Evolutionary conservation across 768 basidiomycete genomes (phyloP).

Genomic region (Macrolepiota albuminosa): DNA sequence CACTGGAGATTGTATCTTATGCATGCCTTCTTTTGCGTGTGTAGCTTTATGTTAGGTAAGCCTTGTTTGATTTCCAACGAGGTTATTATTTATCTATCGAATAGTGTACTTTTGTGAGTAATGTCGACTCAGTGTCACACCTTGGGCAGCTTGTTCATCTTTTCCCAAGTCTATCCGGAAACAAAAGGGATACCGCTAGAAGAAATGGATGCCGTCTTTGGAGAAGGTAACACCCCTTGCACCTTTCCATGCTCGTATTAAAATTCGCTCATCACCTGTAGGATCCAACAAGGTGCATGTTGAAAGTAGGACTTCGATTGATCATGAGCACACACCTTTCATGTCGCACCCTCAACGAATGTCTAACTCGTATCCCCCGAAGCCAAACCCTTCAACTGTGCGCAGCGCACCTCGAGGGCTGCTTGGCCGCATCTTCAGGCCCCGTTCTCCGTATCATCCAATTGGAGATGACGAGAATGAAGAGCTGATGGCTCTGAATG

Average conservation of each 20-base stretch:
- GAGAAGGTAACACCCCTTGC: constrained; percentile 58
- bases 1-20: constrained; percentile 92
- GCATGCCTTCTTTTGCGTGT: constrained; percentile 91
- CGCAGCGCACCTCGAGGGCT: constrained; percentile 7
- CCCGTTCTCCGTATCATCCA: constrained; percentile 8
- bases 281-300: not conserved
- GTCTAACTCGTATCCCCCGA: constrained; percentile 11
- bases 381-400: not conserved
- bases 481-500: constrained; percentile 12
- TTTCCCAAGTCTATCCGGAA: constrained; percentile 68
- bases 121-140: constrained; percentile 20
- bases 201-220: constrained; percentile 88
- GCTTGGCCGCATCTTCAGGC: constrained; percentile 10
- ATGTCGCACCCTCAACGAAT: not conserved
- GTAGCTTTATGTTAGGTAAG: constrained; percentile 75
- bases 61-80: not conserved
- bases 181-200: constrained; percentile 85
- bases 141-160: not conserved
- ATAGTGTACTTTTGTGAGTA: constrained; percentile 74
- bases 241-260: not conserved
- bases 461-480: constrained; percentile 8
- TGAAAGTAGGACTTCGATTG: not conserved
- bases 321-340: constrained; percentile 7
- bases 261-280: not conserved
- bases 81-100: not conserved